Evolutionary conservation across 179 eudicot genomes (phyloP).

Genomic region (Beta macrorhiza): DNA sequence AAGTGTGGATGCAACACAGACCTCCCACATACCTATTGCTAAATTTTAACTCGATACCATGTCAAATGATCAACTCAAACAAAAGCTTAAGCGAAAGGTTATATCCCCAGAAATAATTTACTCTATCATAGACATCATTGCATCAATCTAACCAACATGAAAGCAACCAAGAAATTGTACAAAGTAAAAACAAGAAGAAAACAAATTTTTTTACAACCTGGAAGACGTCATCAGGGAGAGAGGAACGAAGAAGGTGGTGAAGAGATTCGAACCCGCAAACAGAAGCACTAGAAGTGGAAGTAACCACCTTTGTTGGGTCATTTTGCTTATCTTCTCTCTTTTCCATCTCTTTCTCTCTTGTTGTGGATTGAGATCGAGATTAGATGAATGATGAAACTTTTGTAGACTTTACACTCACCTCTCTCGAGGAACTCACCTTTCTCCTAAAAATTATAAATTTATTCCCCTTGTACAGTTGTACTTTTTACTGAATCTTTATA

Average conservation of each 20-base stretch:
- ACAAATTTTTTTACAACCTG: slow-evolving; percentile 35
- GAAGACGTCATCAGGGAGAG: slow-evolving; percentile 51
- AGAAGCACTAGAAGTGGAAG: slow-evolving; percentile 43
- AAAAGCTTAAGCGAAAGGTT: too few relatives aligned
- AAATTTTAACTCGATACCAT: too few relatives aligned
- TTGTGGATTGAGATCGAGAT: neutral
- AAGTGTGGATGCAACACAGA: too few relatives aligned
- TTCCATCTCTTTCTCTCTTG: slow-evolving; percentile 27
- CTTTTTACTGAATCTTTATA: slow-evolving; percentile 5
- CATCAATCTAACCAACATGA: too few relatives aligned
- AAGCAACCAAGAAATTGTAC: too few relatives aligned
- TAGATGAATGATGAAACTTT: neutral
- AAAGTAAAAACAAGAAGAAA: neutral
- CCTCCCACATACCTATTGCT: too few relatives aligned
- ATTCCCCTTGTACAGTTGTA: neutral
- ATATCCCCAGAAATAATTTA: too few relatives aligned
- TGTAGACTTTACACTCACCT: neutral
- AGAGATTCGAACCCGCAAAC: slow-evolving; percentile 77
- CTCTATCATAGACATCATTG: too few relatives aligned
- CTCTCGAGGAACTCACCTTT: neutral
- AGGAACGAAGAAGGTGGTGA: slow-evolving; percentile 60
- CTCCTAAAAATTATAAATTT: neutral
- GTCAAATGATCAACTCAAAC: too few relatives aligned
- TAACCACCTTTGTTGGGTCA: slow-evolving; percentile 1
- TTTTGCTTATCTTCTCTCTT: slow-evolving; percentile 22